Evolutionary conservation across 768 basidiomycete species (phyloP), one percentile per base, ranked within the genome.

Genomic region (Suillus weaverae): DNA sequence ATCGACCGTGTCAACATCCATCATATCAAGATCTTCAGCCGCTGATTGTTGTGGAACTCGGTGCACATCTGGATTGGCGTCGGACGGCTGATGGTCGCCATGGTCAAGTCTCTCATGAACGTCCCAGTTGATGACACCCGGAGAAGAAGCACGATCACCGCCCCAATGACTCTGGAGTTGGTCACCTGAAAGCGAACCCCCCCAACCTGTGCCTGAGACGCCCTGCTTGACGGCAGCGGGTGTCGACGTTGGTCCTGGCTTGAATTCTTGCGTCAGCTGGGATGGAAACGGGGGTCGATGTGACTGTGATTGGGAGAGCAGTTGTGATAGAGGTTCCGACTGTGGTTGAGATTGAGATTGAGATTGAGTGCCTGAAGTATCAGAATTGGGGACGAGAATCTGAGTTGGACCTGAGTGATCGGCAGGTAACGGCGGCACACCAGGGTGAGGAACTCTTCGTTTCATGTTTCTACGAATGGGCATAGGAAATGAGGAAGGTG

Each of bases 361-460:
- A 14, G 73, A 71, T 22, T 70, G 73, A 11, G 74, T 72, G 39
- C 70, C 76, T 1, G 84, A 86, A 1, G 81, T 79, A 67, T 88
- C 86, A 11, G 86, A 86, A 69, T 86, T 83, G 4, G 86, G 85
- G 9, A 80, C 86, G 30, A 87, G 71, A n/a, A 87, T 78, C 20
- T 76, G 78, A 36, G 72, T 78, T 6, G 80, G 76, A 30, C 79
- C 81, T 61, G 73, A 67, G 41, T 72, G 72, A 64, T 72, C 71
- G 43, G 78, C 71, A 56, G 69, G 70, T 30, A 81, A 76, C 64
- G 74, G 77, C 5, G 73, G 72, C 30, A 70, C 60, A 55, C 69
- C 67, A 9, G 86, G 83, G 8, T 78, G 80, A 55, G 82, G 81
- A 35, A 87, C 81, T 70, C 80, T 85, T 50, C 85, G 82, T 38